These are phyloP conservation scores for Styphnolobium japonicum DNA, from an alignment of 306 rosid genomes.

Conservation along the genomic window DNA sequence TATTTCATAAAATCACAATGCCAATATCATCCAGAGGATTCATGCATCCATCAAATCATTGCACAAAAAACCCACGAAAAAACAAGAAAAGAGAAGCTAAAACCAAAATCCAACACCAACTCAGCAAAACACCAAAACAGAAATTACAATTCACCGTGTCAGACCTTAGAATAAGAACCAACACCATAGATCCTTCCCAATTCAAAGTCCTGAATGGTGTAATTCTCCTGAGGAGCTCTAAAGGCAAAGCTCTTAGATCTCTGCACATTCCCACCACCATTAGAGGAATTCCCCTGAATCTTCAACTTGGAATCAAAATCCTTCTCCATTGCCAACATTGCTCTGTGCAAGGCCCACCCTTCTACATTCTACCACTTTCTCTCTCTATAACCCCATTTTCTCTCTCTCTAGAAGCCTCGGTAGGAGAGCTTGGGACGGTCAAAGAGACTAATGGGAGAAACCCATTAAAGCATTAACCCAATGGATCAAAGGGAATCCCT, in stretches of 20 bases:
- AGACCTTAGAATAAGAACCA: slow-evolving; percentile 97
- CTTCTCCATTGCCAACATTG: slow-evolving; percentile 99
- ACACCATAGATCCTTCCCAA: slow-evolving; percentile 99
- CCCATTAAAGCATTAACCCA: background rate
- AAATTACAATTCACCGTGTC: background rate
- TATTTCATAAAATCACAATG: slow-evolving; percentile 9
- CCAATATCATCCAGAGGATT: slow-evolving; percentile 23
- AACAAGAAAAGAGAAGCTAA: background rate
- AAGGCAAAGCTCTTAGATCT: slow-evolving; percentile 92
- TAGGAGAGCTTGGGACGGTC: slow-evolving; percentile 35
- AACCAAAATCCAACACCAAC: slow-evolving; percentile 9
- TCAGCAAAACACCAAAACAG: background rate
- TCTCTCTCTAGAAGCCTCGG: no score
- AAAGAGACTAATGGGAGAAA: no score
- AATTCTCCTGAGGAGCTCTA: slow-evolving; percentile 97
- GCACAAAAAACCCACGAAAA: background rate
- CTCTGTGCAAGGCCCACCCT: slow-evolving; percentile 23
- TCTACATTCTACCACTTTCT: slow-evolving; percentile 47
- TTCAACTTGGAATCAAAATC: slow-evolving; percentile 92
- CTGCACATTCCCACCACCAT: slow-evolving; percentile 55
- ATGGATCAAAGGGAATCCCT: background rate
- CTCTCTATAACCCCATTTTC: slow-evolving; percentile 46
- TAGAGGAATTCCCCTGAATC: slow-evolving; percentile 68
- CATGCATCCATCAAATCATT: slow-evolving; percentile 10
- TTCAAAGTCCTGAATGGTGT: slow-evolving; percentile 86